Conservation (phyloP, 2,329 filamentous ascomycete species). For the Alternaria solani region DNA sequence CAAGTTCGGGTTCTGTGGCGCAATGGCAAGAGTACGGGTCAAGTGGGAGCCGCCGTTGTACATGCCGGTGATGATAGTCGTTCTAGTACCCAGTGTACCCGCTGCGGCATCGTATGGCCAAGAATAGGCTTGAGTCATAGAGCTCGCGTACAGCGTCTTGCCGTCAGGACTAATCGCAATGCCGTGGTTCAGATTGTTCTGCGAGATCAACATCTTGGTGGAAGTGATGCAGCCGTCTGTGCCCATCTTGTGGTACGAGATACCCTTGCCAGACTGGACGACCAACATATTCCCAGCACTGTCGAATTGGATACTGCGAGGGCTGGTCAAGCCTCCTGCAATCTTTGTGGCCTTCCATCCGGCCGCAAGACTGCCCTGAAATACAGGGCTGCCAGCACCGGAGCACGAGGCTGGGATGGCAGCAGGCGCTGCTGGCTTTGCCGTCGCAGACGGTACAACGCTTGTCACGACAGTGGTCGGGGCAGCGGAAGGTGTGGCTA, state of each 20-base stretch:
- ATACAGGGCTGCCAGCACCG: conserved; percentile 36
- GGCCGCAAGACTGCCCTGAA: conserved; percentile 33
- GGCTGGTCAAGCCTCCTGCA: conserved; percentile 39
- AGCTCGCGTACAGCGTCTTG: conserved; percentile 63
- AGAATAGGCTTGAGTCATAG: conserved; percentile 64
- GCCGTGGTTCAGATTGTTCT: conserved; percentile 59
- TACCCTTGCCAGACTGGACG: conserved; percentile 46
- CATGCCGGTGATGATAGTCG: conserved; percentile 69
- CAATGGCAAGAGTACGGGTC: conserved; percentile 71
- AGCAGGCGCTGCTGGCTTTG: conserved; percentile 26
- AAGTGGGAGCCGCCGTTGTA: conserved; percentile 63
- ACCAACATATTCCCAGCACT: conserved; percentile 45
- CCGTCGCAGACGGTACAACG: conserved; percentile 23
- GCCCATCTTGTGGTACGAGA: conserved; percentile 41
- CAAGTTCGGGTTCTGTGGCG: conserved; percentile 61
- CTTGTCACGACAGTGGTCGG: conserved; percentile 36
- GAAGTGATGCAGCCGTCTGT: conserved; percentile 42
- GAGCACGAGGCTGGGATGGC: conserved; percentile 43
- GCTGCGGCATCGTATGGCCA: conserved; percentile 68
- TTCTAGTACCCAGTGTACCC: conserved; percentile 57
- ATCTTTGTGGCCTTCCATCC: conserved; percentile 48
- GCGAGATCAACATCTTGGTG: conserved; percentile 42
- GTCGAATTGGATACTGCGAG: conserved; percentile 46
- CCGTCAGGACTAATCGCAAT: conserved; percentile 58
- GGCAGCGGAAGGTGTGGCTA: conserved; percentile 24